Evolutionary conservation across 73 alveolate genomes (phyloP), one percentile per base, ranked within the genome.

Genomic region (Paramecium pentaurelia): DNA sequence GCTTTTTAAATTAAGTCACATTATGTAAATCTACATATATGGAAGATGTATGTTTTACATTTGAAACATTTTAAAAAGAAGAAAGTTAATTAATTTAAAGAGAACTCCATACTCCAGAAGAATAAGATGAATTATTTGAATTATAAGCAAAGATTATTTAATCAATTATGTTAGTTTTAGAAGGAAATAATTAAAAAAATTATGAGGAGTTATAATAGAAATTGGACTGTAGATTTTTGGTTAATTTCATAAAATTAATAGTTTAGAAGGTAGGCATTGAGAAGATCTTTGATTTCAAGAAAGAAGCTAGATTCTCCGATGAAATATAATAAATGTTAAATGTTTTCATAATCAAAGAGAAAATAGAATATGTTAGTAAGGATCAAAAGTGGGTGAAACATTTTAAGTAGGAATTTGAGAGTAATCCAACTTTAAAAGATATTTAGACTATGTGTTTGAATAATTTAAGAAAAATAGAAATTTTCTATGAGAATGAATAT

Each of bases 1-100:
- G 91, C 27, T 42, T 32, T 25, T 47, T 44, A 73, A 80, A 80
- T 80, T 22, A 80, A 80, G 71, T 47, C 5, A 80, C 91, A 2
- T n/a, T 80, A 40, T 80, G 91, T 64, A 80, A 80, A 80, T 80
- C 91, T 9, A 80, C 91, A 18, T 80, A 40, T 45, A 22, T 80
- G 71, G 91, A 80, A 27, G 91, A 80, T 80, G 91, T 80, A 1
- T 80, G 91, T 36, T 80, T 80, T 25, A 80, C 75, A 27, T 80
- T 49, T 49, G 91, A 80, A 73, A 73, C 58, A 2, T 47, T 80
- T 18, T 25, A 18, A 40, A 80, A 42, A 9, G 75, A 80, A 3
- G 75, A 80, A 45, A 32, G 34, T 10, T 7, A 20, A 18, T 47
- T 45, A 7, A 47, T 32, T 32, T 25, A 44, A 80, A 80, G 91